Base-by-base conservation (phyloP, 768 basidiomycete genomes). In the Trametes gibbosa region DNA sequence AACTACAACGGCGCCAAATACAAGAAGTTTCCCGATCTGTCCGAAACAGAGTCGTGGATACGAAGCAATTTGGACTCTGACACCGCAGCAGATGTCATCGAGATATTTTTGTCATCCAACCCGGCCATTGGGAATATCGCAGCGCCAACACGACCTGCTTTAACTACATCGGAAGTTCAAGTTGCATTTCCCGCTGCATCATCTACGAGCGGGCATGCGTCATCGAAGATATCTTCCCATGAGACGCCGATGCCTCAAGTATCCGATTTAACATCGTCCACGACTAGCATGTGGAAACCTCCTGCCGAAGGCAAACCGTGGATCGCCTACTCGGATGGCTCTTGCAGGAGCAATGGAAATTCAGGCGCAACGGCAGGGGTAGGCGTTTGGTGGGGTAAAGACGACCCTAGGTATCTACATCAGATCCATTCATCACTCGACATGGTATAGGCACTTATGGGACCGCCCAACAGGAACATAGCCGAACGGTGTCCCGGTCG, bases 311-410 rank as follows among this genome's bases (percentile, higher is more conserved):
- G 14, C 12, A 69, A 74, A 35, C 49, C 61, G 12, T 40, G 53
- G 24, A 73, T 89, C 4, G 93, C 93, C 0, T 95, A 92, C 65
- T 86, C 81, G 25, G 95, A 98, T 71, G 95, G 95, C 8, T 89
- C 92, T 7, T 92, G 91, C 63, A 83, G 82, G 67, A 84, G 86
- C 2, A 98, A 98, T 67, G 95, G 95, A 0, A 74, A 84, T 65
- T 25, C 34, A 5, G 83, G 80, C 1, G 79, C 89, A 0, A 63
- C 81, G 39, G 95, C 92, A 0, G 95, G 95, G 1, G 73, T 94
- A 45, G 95, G 95, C 0, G 90, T 97, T 0, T 98, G 86, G 84
- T 98, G 90, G 90, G 91, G 88, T 0, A 72, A 69, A 7, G 68
- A 79, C 55, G 88, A 93, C 72, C 73, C 80, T 32, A 76, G 89